phyloP scores from a whole-genome alignment of 306 rosid genomes.

The Malus sylvestris region DNA sequence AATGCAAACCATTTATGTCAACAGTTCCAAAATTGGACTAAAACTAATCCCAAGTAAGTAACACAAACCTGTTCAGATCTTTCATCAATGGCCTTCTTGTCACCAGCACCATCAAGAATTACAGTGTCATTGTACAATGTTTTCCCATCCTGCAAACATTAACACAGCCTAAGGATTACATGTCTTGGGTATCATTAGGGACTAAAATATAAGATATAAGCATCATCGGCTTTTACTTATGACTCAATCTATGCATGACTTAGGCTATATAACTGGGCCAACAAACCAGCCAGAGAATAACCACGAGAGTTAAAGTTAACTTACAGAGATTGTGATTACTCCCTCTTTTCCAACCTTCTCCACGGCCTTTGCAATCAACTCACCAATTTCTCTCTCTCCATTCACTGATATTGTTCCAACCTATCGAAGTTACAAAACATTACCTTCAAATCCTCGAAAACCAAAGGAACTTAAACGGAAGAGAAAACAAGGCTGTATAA shows the following conservation, averaged over 20 bases:
- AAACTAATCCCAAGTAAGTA: background rate
- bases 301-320: slow-evolving; percentile 2
- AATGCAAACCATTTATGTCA: background rate
- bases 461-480: background rate
- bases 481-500: background rate
- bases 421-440: slow-evolving; percentile 24
- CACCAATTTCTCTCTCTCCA: slow-evolving; percentile 95
- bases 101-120: slow-evolving; percentile 93
- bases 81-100: slow-evolving; percentile 78
- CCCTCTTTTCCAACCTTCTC: slow-evolving; percentile 99
- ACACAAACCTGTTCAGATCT: slow-evolving; percentile 90
- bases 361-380: slow-evolving; percentile 94
- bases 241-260: background rate
- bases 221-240: background rate
- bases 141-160: slow-evolving; percentile 78
- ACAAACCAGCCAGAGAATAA: background rate
- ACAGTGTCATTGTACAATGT: slow-evolving; percentile 84
- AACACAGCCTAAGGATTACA: background rate
- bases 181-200: background rate
- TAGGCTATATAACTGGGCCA: too few species aligned
- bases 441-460: background rate
- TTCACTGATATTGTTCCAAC: slow-evolving; percentile 94
- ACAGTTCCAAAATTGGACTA: background rate
- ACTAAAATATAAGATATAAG: background rate
- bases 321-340: slow-evolving; percentile 83